Conservation (phyloP, 441 rosid genomes). For the Populus hybrid region DNA sequence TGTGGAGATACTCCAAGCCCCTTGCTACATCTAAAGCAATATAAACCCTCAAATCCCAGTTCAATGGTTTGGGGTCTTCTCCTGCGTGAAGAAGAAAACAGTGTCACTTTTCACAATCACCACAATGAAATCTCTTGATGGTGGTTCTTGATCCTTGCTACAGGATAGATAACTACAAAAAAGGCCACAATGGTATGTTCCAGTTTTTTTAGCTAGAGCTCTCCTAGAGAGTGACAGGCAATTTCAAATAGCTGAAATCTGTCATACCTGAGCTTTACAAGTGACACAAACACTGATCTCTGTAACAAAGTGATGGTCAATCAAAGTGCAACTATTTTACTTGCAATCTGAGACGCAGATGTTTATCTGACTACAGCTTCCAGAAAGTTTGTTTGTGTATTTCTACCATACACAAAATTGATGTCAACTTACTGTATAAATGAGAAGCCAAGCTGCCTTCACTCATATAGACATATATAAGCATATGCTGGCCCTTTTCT, state of each 20-base stretch:
- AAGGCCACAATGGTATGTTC: not conserved
- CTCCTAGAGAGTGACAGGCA: not conserved
- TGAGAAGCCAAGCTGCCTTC: constrained; percentile 97
- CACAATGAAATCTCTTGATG: not conserved
- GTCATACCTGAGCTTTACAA: constrained; percentile 8
- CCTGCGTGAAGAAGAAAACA: constrained; percentile 37
- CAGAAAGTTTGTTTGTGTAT: constrained; percentile 7
- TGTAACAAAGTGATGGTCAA: constrained; percentile 4
- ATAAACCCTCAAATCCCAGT: constrained; percentile 83
- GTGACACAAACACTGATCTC: not conserved
- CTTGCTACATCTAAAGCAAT: constrained; percentile 91
- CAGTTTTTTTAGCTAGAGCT: not conserved
- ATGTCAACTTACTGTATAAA: constrained; percentile 67
- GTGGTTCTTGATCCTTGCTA: not conserved
- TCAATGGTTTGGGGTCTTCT: constrained; percentile 51
- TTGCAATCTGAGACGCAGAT: not conserved
- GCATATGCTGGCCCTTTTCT: constrained; percentile 92
- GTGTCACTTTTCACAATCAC: constrained; percentile 8
- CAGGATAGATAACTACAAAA: not conserved
- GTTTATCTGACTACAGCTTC: constrained; percentile 5
- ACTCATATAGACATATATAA: constrained; percentile 93
- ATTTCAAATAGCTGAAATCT: constrained; percentile 7
- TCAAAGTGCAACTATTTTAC: not conserved
- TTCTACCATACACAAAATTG: constrained; percentile 13
- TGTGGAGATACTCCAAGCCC: constrained; percentile 97